Conservation (phyloP, 108 stramenopile species). For the Cyclostephanos tholiformis region DNA sequence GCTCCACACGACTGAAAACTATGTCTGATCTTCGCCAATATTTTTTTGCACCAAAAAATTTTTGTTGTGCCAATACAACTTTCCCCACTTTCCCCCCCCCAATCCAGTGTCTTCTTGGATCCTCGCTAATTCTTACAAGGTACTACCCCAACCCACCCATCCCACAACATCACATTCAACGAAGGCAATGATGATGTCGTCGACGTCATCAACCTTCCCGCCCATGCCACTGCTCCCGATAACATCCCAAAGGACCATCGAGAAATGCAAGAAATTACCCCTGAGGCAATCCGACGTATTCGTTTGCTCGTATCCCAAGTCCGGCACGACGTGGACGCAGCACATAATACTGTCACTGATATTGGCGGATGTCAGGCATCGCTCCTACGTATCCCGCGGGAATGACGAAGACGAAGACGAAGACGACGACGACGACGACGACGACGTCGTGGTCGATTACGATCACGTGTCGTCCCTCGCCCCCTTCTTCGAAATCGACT, state of each 20-base stretch:
- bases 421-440: constrained; percentile 1
- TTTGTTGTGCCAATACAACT: no score
- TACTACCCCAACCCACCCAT: no score
- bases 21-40: no score
- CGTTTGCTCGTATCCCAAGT: constrained; percentile 71
- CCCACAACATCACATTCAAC: no score
- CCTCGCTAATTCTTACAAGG: no score
- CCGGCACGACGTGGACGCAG: constrained; percentile 83
- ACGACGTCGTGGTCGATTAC: constrained; percentile 9
- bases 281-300: constrained; percentile 52
- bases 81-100: no score
- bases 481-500: constrained; percentile 73
- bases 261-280: constrained; percentile 40
- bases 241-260: constrained; percentile 50
- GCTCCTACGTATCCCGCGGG: background rate
- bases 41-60: no score
- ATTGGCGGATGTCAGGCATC: constrained; percentile 26
- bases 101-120: no score
- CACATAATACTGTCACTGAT: constrained; percentile 62
- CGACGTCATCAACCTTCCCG: constrained; percentile 7
- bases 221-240: constrained; percentile 62
- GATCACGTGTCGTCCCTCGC: constrained; percentile 66
- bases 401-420: background rate
- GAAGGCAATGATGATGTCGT: no score
- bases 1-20: no score